Evolutionary conservation across 106 monocot species (phyloP), one percentile per base, ranked within the genome.

Genomic region (Vanilla planifolia): DNA sequence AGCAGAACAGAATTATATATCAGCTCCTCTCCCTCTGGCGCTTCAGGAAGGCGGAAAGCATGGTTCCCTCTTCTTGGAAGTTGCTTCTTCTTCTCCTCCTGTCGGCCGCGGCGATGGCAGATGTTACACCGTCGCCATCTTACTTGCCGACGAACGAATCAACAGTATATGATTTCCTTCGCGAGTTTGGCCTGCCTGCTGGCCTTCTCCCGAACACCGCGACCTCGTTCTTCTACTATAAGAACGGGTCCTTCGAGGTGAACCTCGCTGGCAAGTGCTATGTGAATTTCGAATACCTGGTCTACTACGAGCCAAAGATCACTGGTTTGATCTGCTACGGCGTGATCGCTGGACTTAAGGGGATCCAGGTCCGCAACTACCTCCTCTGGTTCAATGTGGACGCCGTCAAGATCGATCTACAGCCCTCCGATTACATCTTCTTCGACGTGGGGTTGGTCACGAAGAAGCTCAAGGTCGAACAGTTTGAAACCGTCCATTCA

Each of bases 201-300:
- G 85, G 89, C n/a, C 70, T 89, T 41, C 75, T 95, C 43, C 94
- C 94, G 3, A 68, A 73, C 65, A 64, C 73, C 48, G 89, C 84
- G 26, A 65, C 53, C 0, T 68, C 80, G 55, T 80, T 67, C 80
- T 62, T 72, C 17, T 59, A 86, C 60, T 42, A 69, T 33, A 5
- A 5, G 25, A 63, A 70, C 66, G 86, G 85, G 29, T 33, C 29
- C 42, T 81, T 88, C 64, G 33, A 43, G 32, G 70, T 83, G 15
- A 48, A 74, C 37, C 83, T 88, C 23, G 30, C 43, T 3, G 69
- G 62, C 0, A 60, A 79, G 36, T 95, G 94, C 80, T 75, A 95
- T 68, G 52, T 86, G 22, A 67, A 86, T 15, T 82, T 82, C 68
- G 83, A 86, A 5, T 86, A 89, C 77, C 71, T 86, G 20, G 60